Base-by-base conservation (phyloP, 345 rosid species). In the Aurinia saxatilis region DNA sequence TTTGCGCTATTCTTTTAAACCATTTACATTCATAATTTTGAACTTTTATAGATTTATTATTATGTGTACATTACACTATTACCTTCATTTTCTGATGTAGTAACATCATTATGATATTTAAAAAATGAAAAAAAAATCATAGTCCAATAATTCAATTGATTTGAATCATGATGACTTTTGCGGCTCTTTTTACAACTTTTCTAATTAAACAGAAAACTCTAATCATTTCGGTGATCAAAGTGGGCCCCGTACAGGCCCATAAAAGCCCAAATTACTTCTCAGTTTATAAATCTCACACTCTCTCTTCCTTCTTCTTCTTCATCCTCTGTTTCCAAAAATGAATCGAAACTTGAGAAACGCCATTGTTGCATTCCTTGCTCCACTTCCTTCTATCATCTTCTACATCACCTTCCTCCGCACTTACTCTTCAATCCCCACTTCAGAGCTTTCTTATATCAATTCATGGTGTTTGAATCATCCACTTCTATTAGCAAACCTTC, bases 401-500 rank as follows among this genome's bases (percentile, higher is more conserved):
- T 84, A 81, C 66, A 67, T 85, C 55, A 71, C 70, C 7, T 88
- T 93, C 66, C 84, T 93, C 45, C 73, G 65, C 57, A 77, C 57
- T 13, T 49, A 61, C 72, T 37, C 71, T 23, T 14, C 60, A 36
- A n/a, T 15, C 0, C 13, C 72, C 10, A 21, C 25, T 23, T 39
- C 62, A 1, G 73, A 72, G 35, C 60, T 75, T 50, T 74, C 82
- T 14, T 60, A 72, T 58, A 37, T 80, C 7, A 84, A 81, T 71
- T 71, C 79, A 10, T 90, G 97, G 97, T 90, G 91, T 83, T 76
- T 75, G 51, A 71, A 67, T 57, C 97, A 85, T 45, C 99, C 99
- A 33, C 79, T 90, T 56, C 77, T 93, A 1, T 60, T 93, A 9
- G 96, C 80, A 62, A 93, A 93, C 66, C 66, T 65, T 51, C 77